These are phyloP conservation scores for Fragaria vesca DNA, from an alignment of 306 rosid genomes.

Conservation along the genomic window DNA sequence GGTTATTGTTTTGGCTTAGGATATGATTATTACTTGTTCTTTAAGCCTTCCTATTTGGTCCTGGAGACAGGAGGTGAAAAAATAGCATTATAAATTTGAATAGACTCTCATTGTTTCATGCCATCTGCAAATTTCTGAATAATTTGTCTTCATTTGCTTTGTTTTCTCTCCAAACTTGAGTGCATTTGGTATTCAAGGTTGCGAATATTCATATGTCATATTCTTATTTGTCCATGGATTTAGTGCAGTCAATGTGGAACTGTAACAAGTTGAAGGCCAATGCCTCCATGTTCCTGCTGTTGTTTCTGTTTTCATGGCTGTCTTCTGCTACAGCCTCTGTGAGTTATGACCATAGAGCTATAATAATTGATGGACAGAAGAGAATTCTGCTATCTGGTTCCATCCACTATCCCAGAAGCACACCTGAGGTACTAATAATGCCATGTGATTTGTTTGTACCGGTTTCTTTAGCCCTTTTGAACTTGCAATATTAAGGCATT, in stretches of 20 bases:
- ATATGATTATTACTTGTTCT: neutral
- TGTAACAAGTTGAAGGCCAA: constrained; percentile 18
- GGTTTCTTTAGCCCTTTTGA: neutral
- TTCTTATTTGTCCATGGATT: neutral
- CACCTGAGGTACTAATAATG: constrained; percentile 60
- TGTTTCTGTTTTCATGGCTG: constrained; percentile 34
- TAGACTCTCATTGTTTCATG: neutral
- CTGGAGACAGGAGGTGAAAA: neutral
- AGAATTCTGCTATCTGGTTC: constrained; percentile 84
- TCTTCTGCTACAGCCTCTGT: constrained; percentile 56
- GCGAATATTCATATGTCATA: neutral
- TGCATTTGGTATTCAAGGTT: neutral
- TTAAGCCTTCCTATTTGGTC: constrained; percentile 1
- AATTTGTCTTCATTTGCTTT: neutral
- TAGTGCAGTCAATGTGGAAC: constrained; percentile 33
- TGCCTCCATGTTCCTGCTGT: constrained; percentile 7
- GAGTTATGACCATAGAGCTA: constrained; percentile 69
- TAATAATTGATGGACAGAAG: constrained; percentile 65
- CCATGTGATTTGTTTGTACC: constrained; percentile 20
- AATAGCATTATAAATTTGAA: neutral
- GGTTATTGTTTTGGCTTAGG: neutral
- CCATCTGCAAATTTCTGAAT: neutral
- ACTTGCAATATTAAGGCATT: neutral
- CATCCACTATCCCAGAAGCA: constrained; percentile 97
- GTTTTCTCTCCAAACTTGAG: neutral